Evolutionary conservation across 1,139 yeast genomes (phyloP), one percentile per base, ranked within the genome.

Genomic region (Scheffersomyces segobiensis): DNA sequence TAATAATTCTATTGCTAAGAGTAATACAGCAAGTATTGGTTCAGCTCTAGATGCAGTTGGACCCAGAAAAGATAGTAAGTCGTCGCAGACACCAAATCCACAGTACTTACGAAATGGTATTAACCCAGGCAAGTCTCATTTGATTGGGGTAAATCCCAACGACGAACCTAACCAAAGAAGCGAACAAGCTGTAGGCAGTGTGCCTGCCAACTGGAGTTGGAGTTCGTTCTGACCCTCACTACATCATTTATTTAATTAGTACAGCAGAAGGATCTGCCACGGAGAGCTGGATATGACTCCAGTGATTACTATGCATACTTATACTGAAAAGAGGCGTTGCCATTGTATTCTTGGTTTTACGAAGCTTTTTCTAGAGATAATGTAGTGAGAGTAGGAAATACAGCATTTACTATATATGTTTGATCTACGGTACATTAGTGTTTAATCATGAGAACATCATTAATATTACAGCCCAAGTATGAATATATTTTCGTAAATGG

Each of bases 141-240:
- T 51, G 53, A 51, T 32, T 24, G 46, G 20, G 14, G 24, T 49
- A 7, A n/a, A 49, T 49, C 21, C n/a, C 26, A 39, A 32, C 18
- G 53, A 51, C 22, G 46, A 51, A 51, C 18, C 39, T 14, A 51
- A 21, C 19, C 22, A 51, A 26, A 63, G 71, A 57, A 62, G 60
- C 50, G 78, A 74, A 19, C 78, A 71, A 59, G 56, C 75, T 51
- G 86, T 78, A 18, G 87, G 87, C 5, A 82, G 86, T 59, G 85
- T 87, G 47, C 92, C 92, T 5, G 89, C 87, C n/a, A 88, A 87
- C 66, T 87, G 92, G 92, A 87, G 87, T 66, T 87, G 93, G 93
- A 85, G 89, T 65, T 86, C 90, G 18, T 87, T 87, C 65, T 87
- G 70, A 70, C 17, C 26, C 17, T 12, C 7, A 32, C 39, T 32